Evolutionary conservation across 2,329 filamentous ascomycete species (phyloP), one percentile per base, ranked within the genome.

Genomic region (Thelonectria rubi): DNA sequence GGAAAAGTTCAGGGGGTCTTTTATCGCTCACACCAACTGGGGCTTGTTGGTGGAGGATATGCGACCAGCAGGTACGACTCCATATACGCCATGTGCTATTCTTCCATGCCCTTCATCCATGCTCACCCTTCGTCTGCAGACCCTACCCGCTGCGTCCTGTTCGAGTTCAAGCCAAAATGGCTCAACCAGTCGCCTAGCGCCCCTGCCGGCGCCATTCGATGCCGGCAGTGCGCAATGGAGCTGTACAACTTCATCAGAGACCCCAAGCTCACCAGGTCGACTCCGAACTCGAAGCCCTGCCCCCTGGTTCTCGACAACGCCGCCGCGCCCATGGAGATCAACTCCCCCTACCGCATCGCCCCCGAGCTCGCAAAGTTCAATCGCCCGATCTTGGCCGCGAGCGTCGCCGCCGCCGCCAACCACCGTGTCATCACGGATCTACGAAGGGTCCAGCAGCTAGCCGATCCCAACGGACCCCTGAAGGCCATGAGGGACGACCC

Each of bases 81-180:
- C 10, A 17, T 30, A 30, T 30, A 30, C 5, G 26, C 26, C 26
- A 30, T 30, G 26, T 30, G 26, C 26, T 30, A 9, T 30, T 30
- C 26, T 30, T 30, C 26, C 32, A 15, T 34, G 24, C 30, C 46
- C 56, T 18, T 48, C 9, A 24, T 30, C 21, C 26, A 42, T 51
- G 30, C 56, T 34, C 26, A 53, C 51, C 55, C 53, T 63, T 46
- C 37, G 37, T n/a, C 60, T 45, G 24, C 54, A 74, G 74, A 75
- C 59, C 60, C 70, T 14, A 68, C 73, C 20, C 68, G 71, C n/a
- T 72, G 68, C 58, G 58, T 75, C 26, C 73, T 91, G 32, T 79
- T 91, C 58, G 91, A 94, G 74, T 90, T 94, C 77, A 95, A 95
- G 74, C 91, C 92, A 14, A 95, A 95, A 77, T 95, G 92, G 92